Evolutionary conservation across 768 basidiomycete species (phyloP), one percentile per base, ranked within the genome.

Genomic region (Kwoniella newhampshirensis): DNA sequence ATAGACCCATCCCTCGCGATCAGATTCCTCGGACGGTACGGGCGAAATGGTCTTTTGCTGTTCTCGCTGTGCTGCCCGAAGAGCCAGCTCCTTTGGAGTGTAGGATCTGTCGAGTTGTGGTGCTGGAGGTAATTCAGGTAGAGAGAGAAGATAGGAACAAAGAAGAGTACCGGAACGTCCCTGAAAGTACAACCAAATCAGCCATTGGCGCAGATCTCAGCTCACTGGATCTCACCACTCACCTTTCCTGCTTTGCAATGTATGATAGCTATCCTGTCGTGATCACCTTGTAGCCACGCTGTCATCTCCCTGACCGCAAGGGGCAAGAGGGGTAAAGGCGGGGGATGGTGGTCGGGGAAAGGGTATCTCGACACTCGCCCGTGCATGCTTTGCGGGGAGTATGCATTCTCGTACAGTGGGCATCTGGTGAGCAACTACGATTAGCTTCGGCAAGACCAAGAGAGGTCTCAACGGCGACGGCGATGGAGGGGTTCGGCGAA

Each of bases 321-420:
- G 18, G 87, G 82, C 60, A 94, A 80, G 45, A 89, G 80, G 0
- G 85, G 81, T 18, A 92, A 77, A 0, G 91, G 90, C 1, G 91
- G 89, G 3, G 87, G 88, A 85, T 91, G 88, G 71, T 93, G 91
- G 70, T 93, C 91, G 20, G 91, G 91, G 70, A 89, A 91, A 0
- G 91, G 91, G 68, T 87, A 91, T 49, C 90, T 79, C 65, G 87
- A 89, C 17, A 91, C 87, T 39, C 88, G 80, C 7, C 85, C 84
- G 12, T 82, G 81, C 70, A 92, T 92, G 35, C 85, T 77, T 43
- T 77, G 76, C 2, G 85, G 78, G 2, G 85, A 82, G 74, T 94
- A 94, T 5, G 84, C 81, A 70, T 92, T 92, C 75, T 92, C 91
- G 60, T 79, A 81, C 7, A 86, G 66, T 0, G 90, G 89, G 63